phyloP scores from a whole-genome alignment of 2,329 filamentous ascomycete genomes.

The Pseudogymnoascus sp. region DNA sequence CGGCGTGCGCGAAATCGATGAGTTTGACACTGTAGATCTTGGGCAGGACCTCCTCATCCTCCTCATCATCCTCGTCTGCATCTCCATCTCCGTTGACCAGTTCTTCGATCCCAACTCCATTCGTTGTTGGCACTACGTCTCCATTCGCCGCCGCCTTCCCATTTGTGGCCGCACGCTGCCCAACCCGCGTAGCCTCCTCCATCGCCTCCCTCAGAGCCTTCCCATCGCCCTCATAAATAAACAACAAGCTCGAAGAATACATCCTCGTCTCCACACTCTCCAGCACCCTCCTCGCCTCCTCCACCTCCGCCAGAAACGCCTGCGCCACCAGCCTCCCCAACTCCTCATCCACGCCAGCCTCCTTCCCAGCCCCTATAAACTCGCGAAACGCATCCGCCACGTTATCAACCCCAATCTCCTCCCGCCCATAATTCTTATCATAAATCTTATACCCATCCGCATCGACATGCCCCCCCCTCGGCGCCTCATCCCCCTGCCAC shows the following conservation, averaged over 20 bases:
- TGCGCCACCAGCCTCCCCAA: constrained; percentile 47
- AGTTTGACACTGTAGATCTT: constrained; percentile 74
- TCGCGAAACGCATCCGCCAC: constrained; percentile 44
- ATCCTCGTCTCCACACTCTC: constrained; percentile 50
- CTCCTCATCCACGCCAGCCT: constrained; percentile 50
- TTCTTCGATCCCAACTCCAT: constrained; percentile 17
- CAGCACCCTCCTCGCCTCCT: constrained; percentile 44
- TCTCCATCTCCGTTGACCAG: constrained; percentile 30
- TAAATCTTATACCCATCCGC: constrained; percentile 50
- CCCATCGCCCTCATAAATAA: constrained; percentile 57
- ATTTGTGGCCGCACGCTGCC: constrained; percentile 21
- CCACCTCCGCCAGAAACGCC: constrained; percentile 46
- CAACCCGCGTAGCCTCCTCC: constrained; percentile 27
- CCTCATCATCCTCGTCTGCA: constrained; percentile 40
- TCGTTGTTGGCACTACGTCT: neutral
- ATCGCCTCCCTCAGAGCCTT: constrained; percentile 36
- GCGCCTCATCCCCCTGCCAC: constrained; percentile 47
- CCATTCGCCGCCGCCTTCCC: constrained; percentile 16
- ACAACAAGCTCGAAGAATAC: constrained; percentile 49
- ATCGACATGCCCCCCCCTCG: constrained; percentile 42
- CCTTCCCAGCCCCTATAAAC: constrained; percentile 48
- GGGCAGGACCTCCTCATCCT: constrained; percentile 46
- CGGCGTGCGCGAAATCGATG: constrained; percentile 94
- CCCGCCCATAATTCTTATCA: constrained; percentile 54
- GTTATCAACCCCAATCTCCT: constrained; percentile 44